A percentile compares a stretch with the other conserved stretches of the same genome.
Conservation (phyloP, 805 yeast genomes). For the Wickerhamiella shivajii region DNA sequence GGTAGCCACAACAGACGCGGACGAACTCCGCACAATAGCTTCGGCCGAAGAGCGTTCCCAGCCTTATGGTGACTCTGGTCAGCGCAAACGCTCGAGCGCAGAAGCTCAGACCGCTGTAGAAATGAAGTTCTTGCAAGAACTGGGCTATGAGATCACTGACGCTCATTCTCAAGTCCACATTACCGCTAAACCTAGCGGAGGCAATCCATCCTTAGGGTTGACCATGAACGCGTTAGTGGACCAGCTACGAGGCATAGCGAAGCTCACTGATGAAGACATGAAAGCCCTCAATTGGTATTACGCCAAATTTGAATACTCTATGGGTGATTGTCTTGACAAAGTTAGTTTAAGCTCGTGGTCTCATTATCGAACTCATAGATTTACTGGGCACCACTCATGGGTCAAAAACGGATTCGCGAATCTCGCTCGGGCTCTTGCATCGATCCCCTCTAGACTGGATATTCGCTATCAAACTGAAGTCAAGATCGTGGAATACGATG, state of each 20-base stretch:
- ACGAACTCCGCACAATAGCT: conserved; percentile 25
- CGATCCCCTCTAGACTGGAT: conserved; percentile 27
- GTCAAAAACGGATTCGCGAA: conserved; percentile 26
- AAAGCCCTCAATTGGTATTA: conserved; percentile 28
- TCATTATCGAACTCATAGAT: conserved; percentile 29
- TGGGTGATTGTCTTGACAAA: conserved; percentile 24
- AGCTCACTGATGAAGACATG: conserved; percentile 24
- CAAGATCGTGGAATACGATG: conserved; percentile 26
- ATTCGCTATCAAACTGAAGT: conserved; percentile 28
- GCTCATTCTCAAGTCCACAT: conserved; percentile 16
- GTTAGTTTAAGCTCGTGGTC: conserved; percentile 29
- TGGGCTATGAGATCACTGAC: conserved; percentile 17
- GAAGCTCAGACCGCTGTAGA: conserved; percentile 17
- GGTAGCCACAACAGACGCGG: conserved; percentile 19
- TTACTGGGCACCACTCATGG: conserved; percentile 28
- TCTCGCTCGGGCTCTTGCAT: conserved; percentile 26
- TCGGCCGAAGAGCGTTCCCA: conserved; percentile 26
- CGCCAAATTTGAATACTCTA: conserved; percentile 28
- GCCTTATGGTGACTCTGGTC: conserved; percentile 22
- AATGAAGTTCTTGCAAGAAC: conserved; percentile 19
- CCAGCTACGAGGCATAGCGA: conserved; percentile 22
- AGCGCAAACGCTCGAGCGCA: background rate
- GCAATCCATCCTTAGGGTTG: conserved; percentile 25
- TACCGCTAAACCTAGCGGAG: conserved; percentile 25
- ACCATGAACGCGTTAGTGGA: conserved; percentile 25